A percentile compares a stretch with the other conserved stretches of the same genome.
Evolutionary conservation across 1,139 yeast genomes (phyloP).

Genomic region (Taphrina sp.): DNA sequence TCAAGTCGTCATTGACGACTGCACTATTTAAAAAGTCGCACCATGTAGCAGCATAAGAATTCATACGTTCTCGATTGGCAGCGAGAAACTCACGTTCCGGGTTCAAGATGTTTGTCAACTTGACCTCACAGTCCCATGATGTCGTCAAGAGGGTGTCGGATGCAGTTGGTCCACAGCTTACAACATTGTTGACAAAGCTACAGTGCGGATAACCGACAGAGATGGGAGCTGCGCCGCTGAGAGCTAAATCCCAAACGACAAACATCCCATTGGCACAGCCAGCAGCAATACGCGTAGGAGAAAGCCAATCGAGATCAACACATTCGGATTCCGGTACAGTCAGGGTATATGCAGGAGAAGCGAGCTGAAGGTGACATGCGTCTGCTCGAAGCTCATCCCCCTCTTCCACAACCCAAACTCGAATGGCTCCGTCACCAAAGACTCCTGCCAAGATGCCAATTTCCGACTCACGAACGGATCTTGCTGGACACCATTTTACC

Average conservation of each 20-base stretch:
- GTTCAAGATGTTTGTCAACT: conserved; percentile 10
- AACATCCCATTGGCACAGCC: conserved; percentile 27
- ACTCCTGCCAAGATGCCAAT: conserved; percentile 27
- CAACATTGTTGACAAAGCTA: conserved; percentile 17
- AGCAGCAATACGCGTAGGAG: conserved; percentile 8
- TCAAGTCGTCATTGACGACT: conserved; percentile 20
- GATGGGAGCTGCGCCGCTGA: conserved; percentile 2
- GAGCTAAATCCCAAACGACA: conserved; percentile 19
- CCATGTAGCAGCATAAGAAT: conserved; percentile 25
- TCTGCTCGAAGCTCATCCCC: neutral
- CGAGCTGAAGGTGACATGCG: neutral
- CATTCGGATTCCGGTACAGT: conserved; percentile 17
- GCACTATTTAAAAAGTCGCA: conserved; percentile 24
- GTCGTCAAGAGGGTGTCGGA: conserved; percentile 9
- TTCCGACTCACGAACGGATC: neutral
- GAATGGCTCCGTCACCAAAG: conserved; percentile 20
- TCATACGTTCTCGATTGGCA: conserved; percentile 26
- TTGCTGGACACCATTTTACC: conserved; percentile 30
- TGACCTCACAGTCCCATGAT: conserved; percentile 29
- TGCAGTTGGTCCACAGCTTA: conserved; percentile 23
- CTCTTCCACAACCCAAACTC: conserved; percentile 17
- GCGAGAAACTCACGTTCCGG: conserved; percentile 11
- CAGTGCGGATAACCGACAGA: conserved; percentile 18
- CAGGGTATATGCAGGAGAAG: conserved; percentile 8
- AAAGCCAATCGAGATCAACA: conserved; percentile 17